Conservation (phyloP, 495 filamentous ascomycete species). For the Penicillium salamii region DNA sequence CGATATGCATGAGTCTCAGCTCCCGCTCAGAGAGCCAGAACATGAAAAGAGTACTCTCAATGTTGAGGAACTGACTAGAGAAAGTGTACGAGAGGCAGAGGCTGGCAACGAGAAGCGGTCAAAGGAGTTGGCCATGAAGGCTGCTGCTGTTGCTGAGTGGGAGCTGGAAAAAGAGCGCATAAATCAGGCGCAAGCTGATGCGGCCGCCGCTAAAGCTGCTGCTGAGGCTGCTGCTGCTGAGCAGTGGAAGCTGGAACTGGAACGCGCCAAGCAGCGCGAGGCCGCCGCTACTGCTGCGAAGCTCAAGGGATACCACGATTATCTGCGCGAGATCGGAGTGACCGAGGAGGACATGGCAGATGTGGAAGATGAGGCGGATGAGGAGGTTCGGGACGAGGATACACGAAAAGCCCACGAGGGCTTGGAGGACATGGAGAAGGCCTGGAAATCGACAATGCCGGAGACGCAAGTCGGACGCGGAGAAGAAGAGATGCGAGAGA, state of each 20-base stretch:
- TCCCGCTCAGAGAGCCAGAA: no score
- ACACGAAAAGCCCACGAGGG: no score
- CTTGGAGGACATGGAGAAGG: no score
- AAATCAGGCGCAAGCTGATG: conserved; percentile 34
- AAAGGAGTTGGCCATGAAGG: conserved; percentile 33
- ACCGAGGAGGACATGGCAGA: conserved; percentile 50
- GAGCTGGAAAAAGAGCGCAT: conserved; percentile 34
- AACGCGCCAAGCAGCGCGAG: conserved; percentile 24
- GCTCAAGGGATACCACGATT: conserved; percentile 48
- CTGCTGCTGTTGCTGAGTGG: conserved; percentile 32
- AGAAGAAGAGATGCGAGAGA: no score
- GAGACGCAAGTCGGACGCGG: no score
- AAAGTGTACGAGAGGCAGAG: conserved; percentile 27
- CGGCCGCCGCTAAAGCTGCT: conserved; percentile 33
- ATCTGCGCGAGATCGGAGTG: conserved; percentile 36
- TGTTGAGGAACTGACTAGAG: no score
- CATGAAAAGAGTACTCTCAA: no score
- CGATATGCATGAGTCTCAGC: no score
- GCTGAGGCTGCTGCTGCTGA: conserved; percentile 24
- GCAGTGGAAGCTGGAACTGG: conserved; percentile 52
- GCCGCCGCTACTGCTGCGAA: conserved; percentile 36
- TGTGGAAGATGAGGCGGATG: conserved; percentile 55
- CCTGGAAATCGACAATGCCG: no score
- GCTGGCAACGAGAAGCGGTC: conserved; percentile 21
- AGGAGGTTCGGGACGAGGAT: no score